Evolutionary conservation across 345 rosid species (phyloP).

Genomic region (Acer saccharum): DNA sequence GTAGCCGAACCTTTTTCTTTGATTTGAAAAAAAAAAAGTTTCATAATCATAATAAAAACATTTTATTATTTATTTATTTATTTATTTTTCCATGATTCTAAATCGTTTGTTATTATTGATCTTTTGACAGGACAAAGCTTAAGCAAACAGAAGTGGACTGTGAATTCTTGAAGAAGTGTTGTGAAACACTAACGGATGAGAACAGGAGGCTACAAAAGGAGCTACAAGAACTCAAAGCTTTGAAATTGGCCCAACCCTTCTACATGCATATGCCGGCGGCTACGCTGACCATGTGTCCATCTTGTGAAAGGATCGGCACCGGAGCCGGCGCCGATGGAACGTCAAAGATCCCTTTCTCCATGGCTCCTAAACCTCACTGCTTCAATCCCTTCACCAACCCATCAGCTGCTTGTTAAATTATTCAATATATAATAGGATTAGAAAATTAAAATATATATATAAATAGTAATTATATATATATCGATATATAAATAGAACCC

Average conservation of each 20-base stretch:
- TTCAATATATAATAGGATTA: slow-evolving; percentile 8
- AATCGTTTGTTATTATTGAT: not conserved
- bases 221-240: slow-evolving; percentile 72
- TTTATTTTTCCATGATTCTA: not conserved
- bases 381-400: slow-evolving; percentile 72
- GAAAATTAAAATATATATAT: slow-evolving; percentile 4
- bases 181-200: slow-evolving; percentile 88
- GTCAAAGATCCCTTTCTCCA: slow-evolving; percentile 48
- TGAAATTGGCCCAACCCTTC: slow-evolving; percentile 56
- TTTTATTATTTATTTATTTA: not conserved
- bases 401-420: slow-evolving; percentile 77
- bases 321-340: slow-evolving; percentile 41
- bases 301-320: slow-evolving; percentile 66
- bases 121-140: slow-evolving; percentile 74
- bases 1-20: no score
- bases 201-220: slow-evolving; percentile 95
- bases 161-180: slow-evolving; percentile 85
- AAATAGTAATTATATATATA: not conserved
- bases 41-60: not conserved
- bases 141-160: slow-evolving; percentile 99
- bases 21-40: no score
- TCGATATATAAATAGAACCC: slow-evolving; percentile 21
- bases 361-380: slow-evolving; percentile 63
- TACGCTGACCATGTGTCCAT: slow-evolving; percentile 74
- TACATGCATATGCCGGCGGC: slow-evolving; percentile 87